Base-by-base conservation (phyloP, 2,329 filamentous ascomycete genomes). In the Aspergillus sp. region DNA sequence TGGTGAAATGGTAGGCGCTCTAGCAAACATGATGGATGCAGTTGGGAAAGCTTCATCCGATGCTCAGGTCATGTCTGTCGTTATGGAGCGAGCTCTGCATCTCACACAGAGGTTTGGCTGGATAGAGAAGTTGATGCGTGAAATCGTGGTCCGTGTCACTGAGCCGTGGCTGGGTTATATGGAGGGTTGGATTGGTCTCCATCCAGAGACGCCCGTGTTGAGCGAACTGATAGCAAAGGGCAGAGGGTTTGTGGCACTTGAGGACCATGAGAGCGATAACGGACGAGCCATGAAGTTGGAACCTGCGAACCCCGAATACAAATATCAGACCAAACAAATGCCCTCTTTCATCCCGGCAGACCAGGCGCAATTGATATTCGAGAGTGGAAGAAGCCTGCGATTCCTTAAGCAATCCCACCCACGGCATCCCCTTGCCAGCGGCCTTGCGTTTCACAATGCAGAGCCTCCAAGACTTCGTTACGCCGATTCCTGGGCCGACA, bases 171-270 rank as follows among this genome's bases (percentile, higher is more conserved):
- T 86, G 6, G 76, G 81, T 44, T 77, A 83, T 44, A 72, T 85
- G 5, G 78, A 84, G 53, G 80, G 83, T 57, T 93, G 87, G 86
- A 80, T 90, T 49, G 88, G 88, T 0, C 75, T 87, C 7, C 76
- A 72, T 49, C 68, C 72, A 2, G 81, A 85, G 53, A 69, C 74
- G 33, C 77, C 79, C 1, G 67, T 78, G 7, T 74, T 74, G 0
- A 55, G 61, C 46, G 67, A 70, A 42, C 57, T 82, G 29, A 72
- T 73, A 55, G 74, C 58, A 60, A 72, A 44, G 71, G 73, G 12
- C 61, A 80, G 77, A 54, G 74, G 77, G 27, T 86, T 87, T 55
- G 74, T 86, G 51, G 78, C 75, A 45, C 69, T 82, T 0, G 78
- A 80, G 33, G 71, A 72, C 19, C 73, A 77, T 12, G 78, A 86